Percentiles rank a stretch among this genome's conserved stretches.
Evolutionary conservation across 129 eudicot genomes (phyloP).

Genomic region (Logfia minima): DNA sequence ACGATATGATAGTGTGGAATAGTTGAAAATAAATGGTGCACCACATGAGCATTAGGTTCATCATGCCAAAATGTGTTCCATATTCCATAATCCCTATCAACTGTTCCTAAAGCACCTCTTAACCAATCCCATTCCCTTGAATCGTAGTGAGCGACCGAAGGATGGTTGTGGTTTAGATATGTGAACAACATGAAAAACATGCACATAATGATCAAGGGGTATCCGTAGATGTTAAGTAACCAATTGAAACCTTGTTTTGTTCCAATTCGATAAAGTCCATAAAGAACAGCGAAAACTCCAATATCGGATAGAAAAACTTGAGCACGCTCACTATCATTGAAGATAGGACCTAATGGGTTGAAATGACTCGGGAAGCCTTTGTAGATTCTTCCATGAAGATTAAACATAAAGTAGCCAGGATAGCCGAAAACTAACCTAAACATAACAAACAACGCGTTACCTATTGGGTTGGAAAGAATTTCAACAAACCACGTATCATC

Average conservation of each 20-base stretch:
- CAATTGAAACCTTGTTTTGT: constrained; percentile 15
- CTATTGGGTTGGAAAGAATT: constrained; percentile 30
- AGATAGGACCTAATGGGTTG: constrained; percentile 30
- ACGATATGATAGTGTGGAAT: constrained; percentile 44
- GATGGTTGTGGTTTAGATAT: constrained; percentile 32
- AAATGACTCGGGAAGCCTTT: constrained; percentile 34
- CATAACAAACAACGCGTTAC: constrained; percentile 24
- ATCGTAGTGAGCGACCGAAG: constrained; percentile 33
- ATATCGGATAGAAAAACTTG: constrained; percentile 22
- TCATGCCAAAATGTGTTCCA: constrained; percentile 30
- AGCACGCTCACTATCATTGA: constrained; percentile 30
- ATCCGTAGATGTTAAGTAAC: constrained; percentile 33
- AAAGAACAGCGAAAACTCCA: constrained; percentile 23
- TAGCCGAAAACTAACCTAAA: constrained; percentile 41
- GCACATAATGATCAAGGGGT: constrained; percentile 28
- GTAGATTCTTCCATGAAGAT: constrained; percentile 42
- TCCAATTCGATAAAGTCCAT: constrained; percentile 16
- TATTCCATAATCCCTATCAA: constrained; percentile 37
- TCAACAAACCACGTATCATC: constrained; percentile 25
- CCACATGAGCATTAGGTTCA: constrained; percentile 27
- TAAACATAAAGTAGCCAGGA: constrained; percentile 47
- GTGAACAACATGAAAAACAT: constrained; percentile 29
- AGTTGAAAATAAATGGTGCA: constrained; percentile 34
- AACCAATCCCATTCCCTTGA: constrained; percentile 41
- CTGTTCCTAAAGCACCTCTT: constrained; percentile 37